These are phyloP conservation scores for Pezicula rhizophila DNA, from an alignment of 2,329 filamentous ascomycete species.

Conservation along the genomic window DNA sequence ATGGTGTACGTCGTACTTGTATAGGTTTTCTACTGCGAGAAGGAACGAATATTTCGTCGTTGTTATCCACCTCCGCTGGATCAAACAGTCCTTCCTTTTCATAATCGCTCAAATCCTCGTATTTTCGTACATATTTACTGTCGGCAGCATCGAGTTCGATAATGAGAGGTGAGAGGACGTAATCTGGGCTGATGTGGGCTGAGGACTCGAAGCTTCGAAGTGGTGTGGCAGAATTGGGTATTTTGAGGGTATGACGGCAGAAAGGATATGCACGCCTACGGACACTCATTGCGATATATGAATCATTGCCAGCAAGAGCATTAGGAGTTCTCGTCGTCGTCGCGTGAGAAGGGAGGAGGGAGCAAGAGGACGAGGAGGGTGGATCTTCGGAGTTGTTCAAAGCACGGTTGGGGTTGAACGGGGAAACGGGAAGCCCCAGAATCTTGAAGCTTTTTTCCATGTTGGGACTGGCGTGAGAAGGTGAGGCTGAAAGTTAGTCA, in stretches of 20 bases:
- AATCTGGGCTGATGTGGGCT: constrained; percentile 8
- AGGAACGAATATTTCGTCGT: neutral
- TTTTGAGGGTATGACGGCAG: constrained; percentile 7
- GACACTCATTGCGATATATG: constrained; percentile 5
- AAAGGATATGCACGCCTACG: constrained; percentile 5
- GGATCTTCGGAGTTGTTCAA: neutral
- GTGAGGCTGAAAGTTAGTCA: no score
- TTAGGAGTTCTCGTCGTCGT: no score
- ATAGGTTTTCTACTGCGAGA: neutral
- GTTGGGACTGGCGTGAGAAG: no score
- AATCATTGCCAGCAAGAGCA: no score
- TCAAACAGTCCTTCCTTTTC: constrained; percentile 1
- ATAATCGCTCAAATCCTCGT: constrained; percentile 7
- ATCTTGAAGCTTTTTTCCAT: neutral
- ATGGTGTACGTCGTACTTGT: neutral
- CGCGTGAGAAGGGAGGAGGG: neutral
- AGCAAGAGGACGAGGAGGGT: neutral
- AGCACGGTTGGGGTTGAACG: neutral
- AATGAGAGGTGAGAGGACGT: constrained; percentile 35
- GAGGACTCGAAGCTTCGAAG: constrained; percentile 9
- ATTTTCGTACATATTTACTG: constrained; percentile 34
- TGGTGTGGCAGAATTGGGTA: neutral
- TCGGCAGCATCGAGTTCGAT: constrained; percentile 48
- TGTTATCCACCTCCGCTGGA: neutral
- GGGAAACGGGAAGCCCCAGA: neutral